Percentiles rank a stretch among this genome's conserved stretches.
Conservation (phyloP, 1,284 basidiomycete genomes). For the Papiliotrema nemorosa region DNA sequence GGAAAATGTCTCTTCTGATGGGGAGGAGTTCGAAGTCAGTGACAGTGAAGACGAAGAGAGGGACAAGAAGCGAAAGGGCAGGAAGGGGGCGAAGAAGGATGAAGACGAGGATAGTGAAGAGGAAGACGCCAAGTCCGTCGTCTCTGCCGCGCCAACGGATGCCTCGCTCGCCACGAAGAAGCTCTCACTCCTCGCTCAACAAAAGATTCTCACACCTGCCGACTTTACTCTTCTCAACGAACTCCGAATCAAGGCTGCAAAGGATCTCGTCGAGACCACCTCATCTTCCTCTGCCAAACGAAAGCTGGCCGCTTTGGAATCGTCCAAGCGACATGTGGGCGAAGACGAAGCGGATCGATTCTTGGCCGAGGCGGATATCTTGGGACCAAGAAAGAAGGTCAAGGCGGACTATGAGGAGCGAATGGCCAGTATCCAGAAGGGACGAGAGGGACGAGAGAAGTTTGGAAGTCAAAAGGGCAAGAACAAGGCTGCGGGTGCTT, state of each 20-base stretch:
- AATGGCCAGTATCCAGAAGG: constrained; percentile 85
- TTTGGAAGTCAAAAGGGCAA: constrained; percentile 86
- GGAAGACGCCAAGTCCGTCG: constrained; percentile 41
- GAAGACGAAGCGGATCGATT: constrained; percentile 59
- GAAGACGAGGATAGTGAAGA: constrained; percentile 21
- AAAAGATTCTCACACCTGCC: constrained; percentile 86
- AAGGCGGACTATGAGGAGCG: constrained; percentile 95
- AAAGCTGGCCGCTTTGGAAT: constrained; percentile 75
- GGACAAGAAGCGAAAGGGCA: constrained; percentile 43
- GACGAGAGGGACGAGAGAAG: constrained; percentile 93
- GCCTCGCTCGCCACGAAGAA: constrained; percentile 40
- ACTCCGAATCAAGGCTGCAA: constrained; percentile 77
- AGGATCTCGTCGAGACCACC: constrained; percentile 64
- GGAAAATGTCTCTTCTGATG: constrained; percentile 78
- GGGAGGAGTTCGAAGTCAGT: constrained; percentile 69
- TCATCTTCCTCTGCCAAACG: constrained; percentile 73
- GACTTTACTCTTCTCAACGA: constrained; percentile 94
- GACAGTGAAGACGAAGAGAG: constrained; percentile 78
- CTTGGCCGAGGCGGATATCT: constrained; percentile 85
- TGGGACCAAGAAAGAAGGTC: constrained; percentile 88
- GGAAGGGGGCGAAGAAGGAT: constrained; percentile 19
- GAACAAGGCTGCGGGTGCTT: constrained; percentile 73
- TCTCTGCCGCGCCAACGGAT: constrained; percentile 41
- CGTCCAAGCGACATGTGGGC: constrained; percentile 58
- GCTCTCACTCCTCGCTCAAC: constrained; percentile 47